Conservation (phyloP, 306 rosid species). For the Cicer bijugum region DNA sequence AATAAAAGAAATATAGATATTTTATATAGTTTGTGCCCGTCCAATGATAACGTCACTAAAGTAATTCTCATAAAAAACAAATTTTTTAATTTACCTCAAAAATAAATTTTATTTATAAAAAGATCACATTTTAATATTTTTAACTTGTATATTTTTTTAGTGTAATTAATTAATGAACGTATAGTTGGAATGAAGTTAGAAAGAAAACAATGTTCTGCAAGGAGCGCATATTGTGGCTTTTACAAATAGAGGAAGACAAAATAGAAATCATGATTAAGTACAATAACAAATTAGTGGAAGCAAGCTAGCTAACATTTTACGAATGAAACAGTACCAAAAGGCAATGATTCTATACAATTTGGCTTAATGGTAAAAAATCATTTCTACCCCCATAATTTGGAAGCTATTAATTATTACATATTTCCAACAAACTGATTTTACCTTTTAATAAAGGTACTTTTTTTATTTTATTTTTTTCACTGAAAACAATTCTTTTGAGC, state of each 20-base stretch:
- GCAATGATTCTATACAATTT: constrained; percentile 41
- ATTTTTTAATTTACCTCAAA: too few species aligned
- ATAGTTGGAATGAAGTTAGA: background rate
- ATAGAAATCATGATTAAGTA: constrained; percentile 40
- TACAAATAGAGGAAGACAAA: constrained; percentile 15
- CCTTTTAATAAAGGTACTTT: constrained; percentile 48
- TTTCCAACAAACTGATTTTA: constrained; percentile 49
- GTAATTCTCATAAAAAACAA: too few species aligned
- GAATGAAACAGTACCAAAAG: constrained; percentile 47
- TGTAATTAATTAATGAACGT: background rate
- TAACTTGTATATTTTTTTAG: background rate
- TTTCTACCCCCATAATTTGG: constrained; percentile 43
- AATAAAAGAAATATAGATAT: too few species aligned
- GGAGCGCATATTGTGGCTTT: constrained; percentile 45
- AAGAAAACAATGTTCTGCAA: background rate
- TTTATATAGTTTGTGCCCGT: too few species aligned
- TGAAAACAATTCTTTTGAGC: constrained; percentile 32
- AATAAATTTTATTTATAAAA: too few species aligned
- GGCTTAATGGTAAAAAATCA: constrained; percentile 39
- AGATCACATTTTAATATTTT: too few species aligned
- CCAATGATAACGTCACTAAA: too few species aligned
- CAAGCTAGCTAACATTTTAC: constrained; percentile 36
- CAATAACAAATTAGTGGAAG: constrained; percentile 37
- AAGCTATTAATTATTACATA: constrained; percentile 57
- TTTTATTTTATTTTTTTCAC: constrained; percentile 38